Base-by-base conservation (phyloP, 2,329 filamentous ascomycete species). In the Colletotrichum cereale region DNA sequence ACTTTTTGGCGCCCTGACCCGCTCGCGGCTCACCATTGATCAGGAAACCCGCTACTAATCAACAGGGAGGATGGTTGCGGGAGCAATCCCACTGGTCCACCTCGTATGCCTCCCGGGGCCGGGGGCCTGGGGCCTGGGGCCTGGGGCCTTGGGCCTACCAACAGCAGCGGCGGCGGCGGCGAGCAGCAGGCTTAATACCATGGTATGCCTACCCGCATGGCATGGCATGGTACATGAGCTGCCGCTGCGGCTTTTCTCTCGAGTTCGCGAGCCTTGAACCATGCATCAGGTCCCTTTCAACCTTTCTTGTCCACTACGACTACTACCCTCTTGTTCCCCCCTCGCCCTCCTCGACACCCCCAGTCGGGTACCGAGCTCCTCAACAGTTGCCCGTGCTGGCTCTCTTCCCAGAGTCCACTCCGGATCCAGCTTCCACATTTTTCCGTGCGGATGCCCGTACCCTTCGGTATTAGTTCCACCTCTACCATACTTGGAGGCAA, bases 401-500 rank as follows among this genome's bases (percentile, higher is more conserved):
- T 83, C 80, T n/a, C n/a, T n/a, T n/a, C n/a, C n/a, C n/a, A 18
- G n/a, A 79, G 76, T 64, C 66, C 56, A 78, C 74, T 80, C 81
- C 81, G 82, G 81, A 81, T 81, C 80, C 82, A 82, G 80, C 81
- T 80, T 83, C 81, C 82, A 81, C 80, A 82, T 83, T 83, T 82
- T 82, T 85, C 83, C 83, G 82, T 79, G 78, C 80, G 78, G 79
- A 79, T 78, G 77, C 78, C 77, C 76, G 79, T 82, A 82, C 80
- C 79, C 78, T 79, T 80, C 80, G 82, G 82, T 84, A 84, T 83
- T 84, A 81, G 84, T 83, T 81, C 82, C 81, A 83, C 81, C 80
- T 85, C 81, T 83, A 80, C 82, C 82, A 80, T 81, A 82, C 80
- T 78, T 78, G 79, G 78, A 78, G 78, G 74, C 80, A 84, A 77